These are phyloP conservation scores for Sporothrix variecibatus DNA, from an alignment of 2,329 filamentous ascomycete genomes.

Conservation along the genomic window DNA sequence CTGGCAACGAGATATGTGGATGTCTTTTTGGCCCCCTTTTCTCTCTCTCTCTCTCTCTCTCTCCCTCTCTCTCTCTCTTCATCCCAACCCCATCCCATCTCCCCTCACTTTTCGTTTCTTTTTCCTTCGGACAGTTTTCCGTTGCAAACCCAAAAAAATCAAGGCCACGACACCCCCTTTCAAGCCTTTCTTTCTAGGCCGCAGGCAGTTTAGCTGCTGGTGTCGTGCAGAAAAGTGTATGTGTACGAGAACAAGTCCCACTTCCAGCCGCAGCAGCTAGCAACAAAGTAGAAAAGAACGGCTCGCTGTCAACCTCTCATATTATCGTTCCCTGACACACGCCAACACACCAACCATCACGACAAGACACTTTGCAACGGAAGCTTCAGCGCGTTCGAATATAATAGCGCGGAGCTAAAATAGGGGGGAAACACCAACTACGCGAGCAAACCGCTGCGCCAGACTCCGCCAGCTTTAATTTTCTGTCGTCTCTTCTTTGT, in stretches of 20 bases:
- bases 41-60: no score
- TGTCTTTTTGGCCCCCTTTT: neutral
- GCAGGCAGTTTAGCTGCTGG: neutral
- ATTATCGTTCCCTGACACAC: neutral
- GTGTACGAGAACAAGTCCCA: neutral
- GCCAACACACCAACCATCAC: neutral
- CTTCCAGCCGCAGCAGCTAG: conserved; percentile 1
- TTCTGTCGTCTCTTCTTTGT: neutral
- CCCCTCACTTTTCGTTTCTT: neutral
- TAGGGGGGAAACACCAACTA: no score
- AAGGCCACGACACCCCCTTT: neutral
- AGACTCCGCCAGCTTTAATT: neutral
- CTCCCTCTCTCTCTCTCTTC: no score
- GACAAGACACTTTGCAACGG: neutral
- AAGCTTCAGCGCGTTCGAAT: neutral
- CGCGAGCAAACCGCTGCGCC: neutral
- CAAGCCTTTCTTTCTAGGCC: neutral
- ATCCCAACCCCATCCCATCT: neutral
- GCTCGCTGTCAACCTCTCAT: neutral
- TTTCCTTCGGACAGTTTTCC: neutral
- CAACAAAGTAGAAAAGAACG: neutral
- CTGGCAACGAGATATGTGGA: neutral
- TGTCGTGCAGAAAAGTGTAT: neutral
- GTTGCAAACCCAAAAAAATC: neutral
- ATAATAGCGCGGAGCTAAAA: neutral